These are phyloP conservation scores for Areca catechu DNA, from an alignment of 176 grass and related monocot genomes.

Conservation along the genomic window DNA sequence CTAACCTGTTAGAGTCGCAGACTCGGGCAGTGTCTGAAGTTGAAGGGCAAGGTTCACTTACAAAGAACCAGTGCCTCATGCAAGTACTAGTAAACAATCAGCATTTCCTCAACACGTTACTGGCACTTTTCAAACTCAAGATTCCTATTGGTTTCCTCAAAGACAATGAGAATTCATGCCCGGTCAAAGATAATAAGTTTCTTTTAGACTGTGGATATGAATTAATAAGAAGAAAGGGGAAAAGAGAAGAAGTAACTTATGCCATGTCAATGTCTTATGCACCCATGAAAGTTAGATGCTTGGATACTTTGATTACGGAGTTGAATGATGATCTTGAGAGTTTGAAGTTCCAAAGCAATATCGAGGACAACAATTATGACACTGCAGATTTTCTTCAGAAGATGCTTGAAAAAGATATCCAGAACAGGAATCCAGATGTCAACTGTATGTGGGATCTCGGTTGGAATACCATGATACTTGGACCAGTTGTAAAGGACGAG, in stretches of 20 bases:
- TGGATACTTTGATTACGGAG: constrained; percentile 62
- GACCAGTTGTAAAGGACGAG: constrained; percentile 40
- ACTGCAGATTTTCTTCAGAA: constrained; percentile 26
- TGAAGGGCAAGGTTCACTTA: constrained; percentile 27
- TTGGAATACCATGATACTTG: constrained; percentile 30
- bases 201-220: constrained; percentile 54
- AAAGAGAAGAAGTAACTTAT: constrained; percentile 22
- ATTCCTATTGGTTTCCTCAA: constrained; percentile 20
- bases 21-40: constrained; percentile 5
- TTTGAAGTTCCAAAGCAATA: constrained; percentile 32
- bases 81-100: constrained; percentile 43
- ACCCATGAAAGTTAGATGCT: constrained; percentile 10
- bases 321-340: constrained; percentile 58
- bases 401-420: constrained; percentile 57
- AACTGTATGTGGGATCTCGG: constrained; percentile 80
- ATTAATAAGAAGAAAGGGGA: constrained; percentile 59
- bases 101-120: constrained; percentile 46
- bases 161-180: constrained; percentile 13
- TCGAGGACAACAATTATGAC: neutral
- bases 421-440: constrained; percentile 39
- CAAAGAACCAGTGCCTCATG: constrained; percentile 49
- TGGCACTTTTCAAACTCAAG: constrained; percentile 30
- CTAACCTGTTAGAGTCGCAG: constrained; percentile 27
- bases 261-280: neutral
- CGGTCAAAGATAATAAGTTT: constrained; percentile 36